Conservation (phyloP, 2,329 filamentous ascomycete genomes). For the Sclerotinia trifoliorum region DNA sequence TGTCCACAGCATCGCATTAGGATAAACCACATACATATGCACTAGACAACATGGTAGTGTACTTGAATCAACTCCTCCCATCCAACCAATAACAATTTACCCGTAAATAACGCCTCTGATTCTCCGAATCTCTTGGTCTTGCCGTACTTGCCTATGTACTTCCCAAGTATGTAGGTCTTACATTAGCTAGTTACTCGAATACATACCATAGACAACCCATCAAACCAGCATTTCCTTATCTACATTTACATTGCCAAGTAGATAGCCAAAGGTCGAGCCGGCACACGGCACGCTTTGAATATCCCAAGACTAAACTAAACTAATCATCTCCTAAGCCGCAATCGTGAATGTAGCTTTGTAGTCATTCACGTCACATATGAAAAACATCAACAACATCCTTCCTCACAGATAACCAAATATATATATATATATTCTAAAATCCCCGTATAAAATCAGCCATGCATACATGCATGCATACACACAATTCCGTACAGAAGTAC, state of each 20-base stretch:
- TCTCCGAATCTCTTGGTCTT: neutral
- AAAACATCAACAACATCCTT: neutral
- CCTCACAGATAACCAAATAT: neutral
- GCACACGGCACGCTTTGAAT: neutral
- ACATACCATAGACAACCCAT: neutral
- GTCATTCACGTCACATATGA: neutral
- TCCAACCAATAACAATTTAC: constrained; percentile 1
- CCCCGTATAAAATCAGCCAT: too few relatives aligned
- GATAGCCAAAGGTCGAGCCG: neutral
- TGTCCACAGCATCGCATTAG: neutral
- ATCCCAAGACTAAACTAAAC: neutral
- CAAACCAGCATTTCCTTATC: constrained; percentile 1
- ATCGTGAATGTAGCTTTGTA: neutral
- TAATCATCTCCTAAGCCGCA: neutral
- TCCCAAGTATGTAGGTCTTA: neutral
- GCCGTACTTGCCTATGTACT: neutral
- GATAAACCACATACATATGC: neutral
- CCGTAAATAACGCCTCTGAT: neutral
- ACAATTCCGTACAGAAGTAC: too few relatives aligned
- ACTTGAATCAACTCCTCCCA: neutral
- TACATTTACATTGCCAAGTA: neutral
- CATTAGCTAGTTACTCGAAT: neutral
- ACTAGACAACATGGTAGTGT: neutral
- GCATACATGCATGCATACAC: too few relatives aligned
- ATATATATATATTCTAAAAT: too few relatives aligned